Base-by-base conservation (phyloP, 176 grass and related monocot species). In the Oryza meridionalis region DNA sequence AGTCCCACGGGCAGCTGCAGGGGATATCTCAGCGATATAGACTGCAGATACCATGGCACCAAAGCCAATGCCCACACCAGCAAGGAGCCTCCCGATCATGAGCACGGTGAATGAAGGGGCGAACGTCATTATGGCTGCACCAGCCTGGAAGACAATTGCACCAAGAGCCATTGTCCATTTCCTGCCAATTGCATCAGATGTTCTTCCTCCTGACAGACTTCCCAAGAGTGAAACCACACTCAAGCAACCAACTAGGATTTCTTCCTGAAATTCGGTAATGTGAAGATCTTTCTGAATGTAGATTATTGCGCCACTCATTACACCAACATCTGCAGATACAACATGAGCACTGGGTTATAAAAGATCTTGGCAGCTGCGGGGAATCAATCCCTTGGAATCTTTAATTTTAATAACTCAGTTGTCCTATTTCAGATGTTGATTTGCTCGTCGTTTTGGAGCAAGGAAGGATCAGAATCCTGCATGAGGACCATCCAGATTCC, bases 11-110 rank as follows among this genome's bases (percentile, higher is more conserved):
- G 88, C 83, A 46, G 70, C 67, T 2, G 92, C 92, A 0, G 95
- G 92, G 31, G 95, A 97, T 66, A 97, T 97, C 95, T 97, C 95
- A 12, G 90, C 92, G 62, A 97, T 97, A 78, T 94, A 97, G n/a
- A 94, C 92, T 44, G 88, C 92, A 43, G 95, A 94, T 80, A 97
- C 82, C 95, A 97, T 97, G 64, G 92, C 86, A 8, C 95, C 95
- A 35, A 97, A 97, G 22, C 95, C 95, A 43, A 97, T 97, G 58
- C 95, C 95, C 11, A 94, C 85, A 66, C 95, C 92, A 25, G 95
- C 88, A 2, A 97, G 65, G 27, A 97, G 92, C 55, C 95, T 86
- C 58, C 95, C 95, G 0, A 94, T 92, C 84, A 94, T 89, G 47
- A 97, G 87, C 64, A 92, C 88, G 24, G 75, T 73, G 88, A 97